Percentiles rank a stretch among this genome's conserved stretches.
phyloP scores from a whole-genome alignment of 768 basidiomycete species.

The Xanthoconium stramineum region DNA sequence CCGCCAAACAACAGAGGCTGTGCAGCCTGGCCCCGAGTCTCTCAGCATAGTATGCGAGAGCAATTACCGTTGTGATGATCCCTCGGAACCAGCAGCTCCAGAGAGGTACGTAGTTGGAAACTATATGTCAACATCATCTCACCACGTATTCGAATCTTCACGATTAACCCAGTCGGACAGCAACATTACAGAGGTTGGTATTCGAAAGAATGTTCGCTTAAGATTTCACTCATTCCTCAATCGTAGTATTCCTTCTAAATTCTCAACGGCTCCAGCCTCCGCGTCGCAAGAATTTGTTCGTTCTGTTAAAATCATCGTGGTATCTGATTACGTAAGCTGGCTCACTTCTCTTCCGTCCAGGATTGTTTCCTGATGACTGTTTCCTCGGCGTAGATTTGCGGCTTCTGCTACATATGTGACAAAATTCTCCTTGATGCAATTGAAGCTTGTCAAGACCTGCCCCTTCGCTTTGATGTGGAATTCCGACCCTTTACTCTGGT shows the following conservation, averaged over 20 bases:
- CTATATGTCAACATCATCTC: not conserved
- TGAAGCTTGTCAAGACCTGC: constrained; percentile 28
- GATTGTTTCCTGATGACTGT: not conserved
- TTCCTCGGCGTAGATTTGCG: constrained; percentile 24
- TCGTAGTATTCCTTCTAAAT: constrained; percentile 20
- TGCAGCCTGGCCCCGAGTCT: not conserved
- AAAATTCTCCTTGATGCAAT: constrained; percentile 34
- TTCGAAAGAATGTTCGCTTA: not conserved
- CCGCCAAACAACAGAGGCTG: too few species aligned
- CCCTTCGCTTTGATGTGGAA: constrained; percentile 31
- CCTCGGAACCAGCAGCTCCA: not conserved
- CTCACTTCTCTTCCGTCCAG: not conserved
- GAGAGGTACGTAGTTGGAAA: constrained; percentile 9
- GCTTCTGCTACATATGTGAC: constrained; percentile 37
- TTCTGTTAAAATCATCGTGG: constrained; percentile 29
- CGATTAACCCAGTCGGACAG: constrained; percentile 2
- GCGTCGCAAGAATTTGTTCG: constrained; percentile 16
- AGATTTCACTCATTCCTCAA: not conserved
- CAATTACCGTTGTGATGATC: constrained; percentile 17
- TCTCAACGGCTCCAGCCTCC: not conserved
- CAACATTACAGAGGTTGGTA: constrained; percentile 18
- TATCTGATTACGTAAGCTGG: constrained; percentile 31
- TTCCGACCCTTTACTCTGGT: constrained; percentile 30
- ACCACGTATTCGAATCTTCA: not conserved
- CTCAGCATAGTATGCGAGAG: constrained; percentile 27